Conservation (phyloP, 345 rosid genomes). For the Salix caprea region DNA sequence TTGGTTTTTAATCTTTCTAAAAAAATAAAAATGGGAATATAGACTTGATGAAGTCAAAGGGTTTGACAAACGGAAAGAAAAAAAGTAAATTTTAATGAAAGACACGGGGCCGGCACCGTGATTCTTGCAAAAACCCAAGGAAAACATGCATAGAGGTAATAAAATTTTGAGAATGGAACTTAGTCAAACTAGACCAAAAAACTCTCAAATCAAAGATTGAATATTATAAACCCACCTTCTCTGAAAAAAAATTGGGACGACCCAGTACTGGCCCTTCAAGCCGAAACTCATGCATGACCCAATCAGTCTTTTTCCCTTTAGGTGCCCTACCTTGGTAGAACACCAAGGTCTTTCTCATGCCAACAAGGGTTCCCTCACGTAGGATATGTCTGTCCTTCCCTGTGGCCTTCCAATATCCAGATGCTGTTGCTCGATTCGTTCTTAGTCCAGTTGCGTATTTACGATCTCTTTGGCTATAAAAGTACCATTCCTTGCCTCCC, state of each 20-base stretch:
- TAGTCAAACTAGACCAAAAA: background rate
- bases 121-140: background rate
- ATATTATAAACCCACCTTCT: constrained; percentile 28
- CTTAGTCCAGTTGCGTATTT: constrained; percentile 90
- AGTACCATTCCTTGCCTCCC: constrained; percentile 86
- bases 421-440: constrained; percentile 77
- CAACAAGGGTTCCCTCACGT: constrained; percentile 58
- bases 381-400: constrained; percentile 65
- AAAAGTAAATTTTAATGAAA: background rate
- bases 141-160: background rate
- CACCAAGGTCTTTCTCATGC: constrained; percentile 91
- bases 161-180: background rate
- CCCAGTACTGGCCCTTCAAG: constrained; percentile 45
- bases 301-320: constrained; percentile 64
- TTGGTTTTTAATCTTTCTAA: background rate
- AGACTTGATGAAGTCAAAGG: background rate
- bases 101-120: background rate
- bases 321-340: constrained; percentile 96
- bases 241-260: constrained; percentile 28
- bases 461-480: constrained; percentile 77
- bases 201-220: background rate
- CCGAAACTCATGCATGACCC: constrained; percentile 97
- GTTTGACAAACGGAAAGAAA: background rate
- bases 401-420: constrained; percentile 96
- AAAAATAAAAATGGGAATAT: background rate